Evolutionary conservation across 495 filamentous ascomycete genomes (phyloP).

Genomic region (Aspergillus saccharolyticus): DNA sequence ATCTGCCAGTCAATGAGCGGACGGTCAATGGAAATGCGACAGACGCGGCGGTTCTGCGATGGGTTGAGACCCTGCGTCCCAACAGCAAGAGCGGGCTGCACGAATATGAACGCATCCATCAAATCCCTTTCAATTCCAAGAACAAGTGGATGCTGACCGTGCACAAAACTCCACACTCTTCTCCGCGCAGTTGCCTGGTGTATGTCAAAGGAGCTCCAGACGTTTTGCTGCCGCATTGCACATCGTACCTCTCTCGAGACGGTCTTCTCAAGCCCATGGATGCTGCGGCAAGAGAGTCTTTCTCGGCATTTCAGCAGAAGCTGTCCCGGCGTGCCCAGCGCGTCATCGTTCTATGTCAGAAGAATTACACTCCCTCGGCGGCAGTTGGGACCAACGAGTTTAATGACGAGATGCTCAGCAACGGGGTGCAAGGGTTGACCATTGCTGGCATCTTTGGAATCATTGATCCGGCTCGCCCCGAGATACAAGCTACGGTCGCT

Average conservation of each 20-base stretch:
- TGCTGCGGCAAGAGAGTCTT: slow-evolving; percentile 23
- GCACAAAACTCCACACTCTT: slow-evolving; percentile 17
- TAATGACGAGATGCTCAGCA: slow-evolving; percentile 38
- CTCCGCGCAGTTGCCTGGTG: slow-evolving; percentile 24
- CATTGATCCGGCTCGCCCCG: slow-evolving; percentile 68
- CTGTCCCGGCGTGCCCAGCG: slow-evolving; percentile 46
- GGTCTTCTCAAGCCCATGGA: slow-evolving; percentile 30
- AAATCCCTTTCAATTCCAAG: slow-evolving; percentile 72
- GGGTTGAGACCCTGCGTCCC: slow-evolving; percentile 55
- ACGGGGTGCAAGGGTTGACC: slow-evolving; percentile 39
- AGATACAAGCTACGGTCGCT: slow-evolving; percentile 59
- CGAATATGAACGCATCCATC: slow-evolving; percentile 53
- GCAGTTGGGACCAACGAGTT: slow-evolving; percentile 35
- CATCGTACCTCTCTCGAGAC: slow-evolving; percentile 38
- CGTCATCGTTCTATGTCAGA: slow-evolving; percentile 46
- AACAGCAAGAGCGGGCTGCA: slow-evolving; percentile 37
- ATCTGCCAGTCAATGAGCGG: slow-evolving; percentile 48
- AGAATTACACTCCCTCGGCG: slow-evolving; percentile 20
- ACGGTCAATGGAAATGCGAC: slow-evolving; percentile 68
- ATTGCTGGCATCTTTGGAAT: slow-evolving; percentile 70
- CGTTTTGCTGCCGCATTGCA: slow-evolving; percentile 41
- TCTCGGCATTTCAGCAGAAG: slow-evolving; percentile 36
- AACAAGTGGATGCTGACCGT: slow-evolving; percentile 58
- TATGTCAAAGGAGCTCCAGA: slow-evolving; percentile 51
- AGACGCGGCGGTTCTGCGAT: slow-evolving; percentile 63